Conservation (phyloP, 768 basidiomycete species). For the Mycena haematopus region DNA sequence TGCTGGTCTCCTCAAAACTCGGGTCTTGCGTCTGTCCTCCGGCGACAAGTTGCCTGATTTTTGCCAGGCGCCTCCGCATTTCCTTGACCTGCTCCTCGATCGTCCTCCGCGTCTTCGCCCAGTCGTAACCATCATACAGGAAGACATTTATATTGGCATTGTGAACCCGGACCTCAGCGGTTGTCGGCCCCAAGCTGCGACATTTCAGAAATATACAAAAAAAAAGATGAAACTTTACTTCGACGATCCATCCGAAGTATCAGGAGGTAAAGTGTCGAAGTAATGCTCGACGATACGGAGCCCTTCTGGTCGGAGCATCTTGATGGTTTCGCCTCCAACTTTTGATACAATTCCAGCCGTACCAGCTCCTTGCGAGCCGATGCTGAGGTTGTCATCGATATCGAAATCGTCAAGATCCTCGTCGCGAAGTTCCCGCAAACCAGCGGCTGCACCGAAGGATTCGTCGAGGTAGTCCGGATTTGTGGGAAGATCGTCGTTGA, state of each 20-base stretch:
- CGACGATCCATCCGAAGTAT: conserved; percentile 49
- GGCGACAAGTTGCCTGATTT: conserved; percentile 91
- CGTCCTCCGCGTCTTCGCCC: conserved; percentile 81
- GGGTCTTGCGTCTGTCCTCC: conserved; percentile 87
- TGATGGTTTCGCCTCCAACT: conserved; percentile 86
- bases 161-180: conserved; percentile 59
- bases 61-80: conserved; percentile 84
- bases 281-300: conserved; percentile 78
- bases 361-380: conserved; percentile 33
- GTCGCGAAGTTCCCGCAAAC: conserved; percentile 72
- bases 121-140: conserved; percentile 95
- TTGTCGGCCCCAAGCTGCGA: conserved; percentile 52
- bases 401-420: conserved; percentile 78
- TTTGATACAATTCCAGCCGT: conserved; percentile 56
- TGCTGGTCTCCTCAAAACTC: conserved; percentile 71
- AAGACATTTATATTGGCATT: conserved; percentile 70
- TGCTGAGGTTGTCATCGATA: conserved; percentile 39
- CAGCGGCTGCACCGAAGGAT: conserved; percentile 80
- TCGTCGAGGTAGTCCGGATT: conserved; percentile 89
- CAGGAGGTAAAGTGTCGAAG: conserved; percentile 69
- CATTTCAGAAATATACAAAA: conserved; percentile 13
- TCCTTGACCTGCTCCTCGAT: conserved; percentile 90
- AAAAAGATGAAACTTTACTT: conserved; percentile 45
- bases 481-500: conserved; percentile 88
- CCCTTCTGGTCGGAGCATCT: conserved; percentile 68